Conservation (phyloP, 75 land plant species). For the Sequoiadendron giganteum region DNA sequence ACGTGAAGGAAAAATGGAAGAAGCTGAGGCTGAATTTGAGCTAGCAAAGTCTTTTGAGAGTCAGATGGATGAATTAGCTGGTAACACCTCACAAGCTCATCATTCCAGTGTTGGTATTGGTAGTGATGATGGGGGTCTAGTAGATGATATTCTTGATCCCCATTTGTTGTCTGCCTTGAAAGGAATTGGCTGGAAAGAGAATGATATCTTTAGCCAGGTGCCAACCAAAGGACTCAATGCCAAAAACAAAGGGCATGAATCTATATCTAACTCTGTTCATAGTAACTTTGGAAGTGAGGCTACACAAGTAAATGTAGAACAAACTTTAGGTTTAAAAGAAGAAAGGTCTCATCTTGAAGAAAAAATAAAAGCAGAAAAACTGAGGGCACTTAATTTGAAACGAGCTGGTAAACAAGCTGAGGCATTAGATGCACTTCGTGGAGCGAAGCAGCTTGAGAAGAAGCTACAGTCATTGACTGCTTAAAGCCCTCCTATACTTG, state of each 20-base stretch:
- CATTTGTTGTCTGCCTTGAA: constrained; percentile 81
- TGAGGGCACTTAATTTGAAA: constrained; percentile 76
- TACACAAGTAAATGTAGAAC: background rate
- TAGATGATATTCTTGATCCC: constrained; percentile 90
- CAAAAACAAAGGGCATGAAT: constrained; percentile 11
- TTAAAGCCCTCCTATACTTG: background rate
- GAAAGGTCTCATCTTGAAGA: constrained; percentile 63
- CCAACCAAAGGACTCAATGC: background rate
- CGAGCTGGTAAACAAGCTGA: constrained; percentile 81
- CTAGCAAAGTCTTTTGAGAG: constrained; percentile 74
- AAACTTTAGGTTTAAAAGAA: constrained; percentile 14
- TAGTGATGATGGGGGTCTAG: constrained; percentile 32
- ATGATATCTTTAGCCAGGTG: constrained; percentile 15
- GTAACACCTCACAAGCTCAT: constrained; percentile 18
- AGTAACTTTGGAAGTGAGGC: constrained; percentile 16
- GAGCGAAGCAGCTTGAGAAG: constrained; percentile 83
- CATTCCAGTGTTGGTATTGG: constrained; percentile 14
- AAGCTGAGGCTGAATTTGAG: constrained; percentile 82
- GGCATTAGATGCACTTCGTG: constrained; percentile 82
- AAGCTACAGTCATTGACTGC: constrained; percentile 45
- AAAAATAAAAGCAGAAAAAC: constrained; percentile 69
- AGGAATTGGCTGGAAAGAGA: constrained; percentile 69
- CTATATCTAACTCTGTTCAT: constrained; percentile 1
- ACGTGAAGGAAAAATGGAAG: constrained; percentile 77
- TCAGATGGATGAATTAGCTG: constrained; percentile 76